phyloP scores from a whole-genome alignment of 139 green algal genomes.

The Chlorella sp. region DNA sequence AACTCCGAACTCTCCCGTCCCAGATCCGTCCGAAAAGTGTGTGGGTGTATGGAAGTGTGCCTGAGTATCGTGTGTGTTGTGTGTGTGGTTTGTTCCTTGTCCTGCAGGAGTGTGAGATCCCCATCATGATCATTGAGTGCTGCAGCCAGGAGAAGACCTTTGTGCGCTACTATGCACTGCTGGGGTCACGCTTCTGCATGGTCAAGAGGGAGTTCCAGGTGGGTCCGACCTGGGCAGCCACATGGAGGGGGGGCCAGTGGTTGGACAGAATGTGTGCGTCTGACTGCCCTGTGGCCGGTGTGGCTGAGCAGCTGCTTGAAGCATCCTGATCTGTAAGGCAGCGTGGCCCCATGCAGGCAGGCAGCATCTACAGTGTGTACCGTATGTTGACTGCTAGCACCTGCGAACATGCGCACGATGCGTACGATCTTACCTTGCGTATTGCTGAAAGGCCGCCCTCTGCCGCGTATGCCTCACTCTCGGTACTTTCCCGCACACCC shows the following conservation, averaged over 20 bases:
- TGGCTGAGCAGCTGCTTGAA: background rate
- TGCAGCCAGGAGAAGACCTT: constrained; percentile 87
- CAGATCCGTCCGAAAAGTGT: too few species aligned
- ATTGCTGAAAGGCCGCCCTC: background rate
- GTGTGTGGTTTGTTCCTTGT: too few species aligned
- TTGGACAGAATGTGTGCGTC: background rate
- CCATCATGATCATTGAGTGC: constrained; percentile 97
- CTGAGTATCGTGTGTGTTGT: too few species aligned
- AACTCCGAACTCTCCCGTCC: too few species aligned
- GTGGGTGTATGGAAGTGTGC: too few species aligned
- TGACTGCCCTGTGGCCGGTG: background rate
- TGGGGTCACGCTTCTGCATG: constrained; percentile 90
- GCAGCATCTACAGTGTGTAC: too few species aligned
- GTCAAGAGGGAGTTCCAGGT: constrained; percentile 62
- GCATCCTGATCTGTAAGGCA: too few species aligned
- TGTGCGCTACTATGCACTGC: constrained; percentile 90
- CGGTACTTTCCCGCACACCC: background rate
- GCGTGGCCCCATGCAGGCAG: too few species aligned
- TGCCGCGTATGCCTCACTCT: background rate
- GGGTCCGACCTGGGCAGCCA: too few species aligned
- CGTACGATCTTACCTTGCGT: background rate
- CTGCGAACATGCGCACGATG: too few species aligned
- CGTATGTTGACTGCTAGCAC: background rate
- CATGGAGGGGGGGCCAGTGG: background rate
- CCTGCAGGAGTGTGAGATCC: constrained; percentile 85